A percentile compares a stretch with the other conserved stretches of the same genome.
Conservation (phyloP, 352 stramenopile genomes). For the Globisporangium solare region DNA sequence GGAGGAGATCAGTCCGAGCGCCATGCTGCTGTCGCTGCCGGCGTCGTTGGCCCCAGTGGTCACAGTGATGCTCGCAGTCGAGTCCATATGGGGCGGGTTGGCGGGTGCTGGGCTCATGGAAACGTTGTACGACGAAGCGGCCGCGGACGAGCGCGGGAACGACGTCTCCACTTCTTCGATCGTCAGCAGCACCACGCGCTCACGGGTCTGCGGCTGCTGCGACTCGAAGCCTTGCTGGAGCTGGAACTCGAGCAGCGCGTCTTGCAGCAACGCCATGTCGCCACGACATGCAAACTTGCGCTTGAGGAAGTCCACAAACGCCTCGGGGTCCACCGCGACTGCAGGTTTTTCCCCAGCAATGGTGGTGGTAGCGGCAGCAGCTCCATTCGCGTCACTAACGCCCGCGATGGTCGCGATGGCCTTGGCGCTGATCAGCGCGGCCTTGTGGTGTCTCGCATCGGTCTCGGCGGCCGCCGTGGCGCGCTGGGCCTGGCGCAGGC, state of each 20-base stretch:
- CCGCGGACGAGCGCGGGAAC: slow-evolving; percentile 4
- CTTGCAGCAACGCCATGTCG: slow-evolving; percentile 22
- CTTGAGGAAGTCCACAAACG: slow-evolving; percentile 27
- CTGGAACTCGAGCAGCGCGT: slow-evolving; percentile 17
- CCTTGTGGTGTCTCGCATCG: slow-evolving; percentile 14
- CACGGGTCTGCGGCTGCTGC: not conserved
- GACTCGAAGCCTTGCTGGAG: slow-evolving; percentile 4
- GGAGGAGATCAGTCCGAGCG: slow-evolving; percentile 3
- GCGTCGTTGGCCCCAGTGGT: not conserved
- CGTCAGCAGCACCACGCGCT: slow-evolving; percentile 12
- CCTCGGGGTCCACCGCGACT: slow-evolving; percentile 14
- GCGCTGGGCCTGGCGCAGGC: slow-evolving; percentile 13
- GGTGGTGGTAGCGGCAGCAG: too few relatives aligned
- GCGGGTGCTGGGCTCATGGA: not conserved
- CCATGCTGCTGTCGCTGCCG: slow-evolving; percentile 1
- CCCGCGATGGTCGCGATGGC: slow-evolving; percentile 3
- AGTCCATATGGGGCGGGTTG: not conserved
- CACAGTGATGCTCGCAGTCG: not conserved
- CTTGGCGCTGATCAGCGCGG: slow-evolving; percentile 9
- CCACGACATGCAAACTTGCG: slow-evolving; percentile 29
- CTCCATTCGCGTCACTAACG: not conserved
- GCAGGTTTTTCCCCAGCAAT: not conserved
- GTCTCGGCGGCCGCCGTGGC: slow-evolving; percentile 19
- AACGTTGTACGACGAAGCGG: slow-evolving; percentile 4
- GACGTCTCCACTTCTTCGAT: slow-evolving; percentile 11